Evolutionary conservation across 1,284 basidiomycete species (phyloP).

Genomic region (Irpex rosettiformis): DNA sequence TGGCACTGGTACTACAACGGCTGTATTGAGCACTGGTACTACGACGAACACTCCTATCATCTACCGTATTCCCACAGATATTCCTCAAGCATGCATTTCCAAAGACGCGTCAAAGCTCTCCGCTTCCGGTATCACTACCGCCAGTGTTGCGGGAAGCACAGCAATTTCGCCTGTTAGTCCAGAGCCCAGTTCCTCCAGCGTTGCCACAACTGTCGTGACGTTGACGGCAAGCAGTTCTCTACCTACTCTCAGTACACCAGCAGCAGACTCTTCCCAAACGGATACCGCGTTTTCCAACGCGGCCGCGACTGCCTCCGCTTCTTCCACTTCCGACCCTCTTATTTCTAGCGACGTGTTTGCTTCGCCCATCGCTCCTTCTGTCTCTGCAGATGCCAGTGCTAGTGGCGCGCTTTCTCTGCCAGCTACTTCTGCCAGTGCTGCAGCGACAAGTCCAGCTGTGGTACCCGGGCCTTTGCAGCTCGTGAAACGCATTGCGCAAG

Average conservation of each 20-base stretch:
- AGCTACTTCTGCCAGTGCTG: neutral
- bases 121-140: neutral
- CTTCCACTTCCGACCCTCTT: neutral
- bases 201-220: neutral
- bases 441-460: neutral
- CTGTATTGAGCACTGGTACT: neutral
- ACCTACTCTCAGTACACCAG: neutral
- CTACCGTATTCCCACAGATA: conserved; percentile 11
- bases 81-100: conserved; percentile 16
- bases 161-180: neutral
- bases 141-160: conserved; percentile 1
- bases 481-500: conserved; percentile 24
- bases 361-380: neutral
- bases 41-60: conserved; percentile 6
- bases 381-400: neutral
- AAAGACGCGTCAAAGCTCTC: conserved; percentile 1
- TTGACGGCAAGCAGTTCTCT: conserved; percentile 1
- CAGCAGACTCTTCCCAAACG: neutral
- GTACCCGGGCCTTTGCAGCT: conserved; percentile 1
- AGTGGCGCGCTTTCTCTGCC: neutral
- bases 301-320: neutral
- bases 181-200: neutral
- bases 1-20: conserved; percentile 1
- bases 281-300: neutral
- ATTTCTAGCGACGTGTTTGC: neutral